Evolutionary conservation across 306 rosid species (phyloP).

Genomic region (Rosa rugosa): DNA sequence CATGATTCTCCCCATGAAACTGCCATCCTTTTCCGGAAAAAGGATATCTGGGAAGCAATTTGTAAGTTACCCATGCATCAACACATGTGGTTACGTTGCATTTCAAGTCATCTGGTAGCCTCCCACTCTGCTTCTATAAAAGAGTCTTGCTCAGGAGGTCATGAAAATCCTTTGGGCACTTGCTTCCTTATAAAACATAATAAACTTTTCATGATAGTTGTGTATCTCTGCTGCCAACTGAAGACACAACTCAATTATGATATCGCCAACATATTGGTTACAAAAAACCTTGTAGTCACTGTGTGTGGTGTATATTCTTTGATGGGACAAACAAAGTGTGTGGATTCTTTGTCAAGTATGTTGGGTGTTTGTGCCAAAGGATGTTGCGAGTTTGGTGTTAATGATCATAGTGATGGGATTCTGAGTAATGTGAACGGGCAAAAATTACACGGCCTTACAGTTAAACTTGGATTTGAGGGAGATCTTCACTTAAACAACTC

Average conservation of each 20-base stretch:
- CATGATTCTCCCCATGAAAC: slow-evolving; percentile 42
- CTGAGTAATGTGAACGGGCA: slow-evolving; percentile 40
- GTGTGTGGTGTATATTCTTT: slow-evolving; percentile 63
- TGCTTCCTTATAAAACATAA: slow-evolving; percentile 61
- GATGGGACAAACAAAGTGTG: slow-evolving; percentile 38
- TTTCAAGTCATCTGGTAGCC: slow-evolving; percentile 63
- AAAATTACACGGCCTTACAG: slow-evolving; percentile 49
- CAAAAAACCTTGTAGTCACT: slow-evolving; percentile 53
- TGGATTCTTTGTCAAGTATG: slow-evolving; percentile 53
- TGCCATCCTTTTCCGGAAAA: slow-evolving; percentile 67
- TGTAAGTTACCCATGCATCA: slow-evolving; percentile 78
- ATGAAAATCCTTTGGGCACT: slow-evolving; percentile 40
- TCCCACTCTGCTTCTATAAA: slow-evolving; percentile 48
- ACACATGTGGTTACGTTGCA: slow-evolving; percentile 68
- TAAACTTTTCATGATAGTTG: slow-evolving; percentile 67
- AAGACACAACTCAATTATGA: slow-evolving; percentile 56
- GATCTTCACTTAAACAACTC: slow-evolving; percentile 71
- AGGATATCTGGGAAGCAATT: slow-evolving; percentile 79
- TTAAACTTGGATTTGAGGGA: slow-evolving; percentile 62
- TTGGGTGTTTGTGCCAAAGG: slow-evolving; percentile 59
- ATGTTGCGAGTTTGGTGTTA: slow-evolving; percentile 31
- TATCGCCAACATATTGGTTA: slow-evolving; percentile 52
- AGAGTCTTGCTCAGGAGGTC: slow-evolving; percentile 38
- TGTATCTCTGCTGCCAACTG: slow-evolving; percentile 80
- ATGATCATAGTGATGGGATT: slow-evolving; percentile 25